Conservation (phyloP, 306 rosid species). For the Prunus dulcis region DNA sequence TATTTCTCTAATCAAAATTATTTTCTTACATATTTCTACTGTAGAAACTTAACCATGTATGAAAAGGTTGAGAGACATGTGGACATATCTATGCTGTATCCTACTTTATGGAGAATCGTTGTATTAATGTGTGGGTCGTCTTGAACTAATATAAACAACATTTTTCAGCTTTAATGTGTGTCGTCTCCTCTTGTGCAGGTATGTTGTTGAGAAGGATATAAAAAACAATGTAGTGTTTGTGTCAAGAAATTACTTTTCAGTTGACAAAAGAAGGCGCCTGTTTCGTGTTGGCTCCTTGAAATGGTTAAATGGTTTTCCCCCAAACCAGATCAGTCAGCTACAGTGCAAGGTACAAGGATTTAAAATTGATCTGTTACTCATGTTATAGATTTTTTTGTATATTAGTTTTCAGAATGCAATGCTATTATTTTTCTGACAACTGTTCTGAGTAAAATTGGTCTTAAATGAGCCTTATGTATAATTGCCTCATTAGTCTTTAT, state of each 20-base stretch:
- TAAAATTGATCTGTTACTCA: conserved; percentile 9
- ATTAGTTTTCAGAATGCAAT: conserved; percentile 2
- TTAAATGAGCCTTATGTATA: not conserved
- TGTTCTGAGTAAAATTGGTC: not conserved
- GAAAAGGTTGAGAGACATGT: not conserved
- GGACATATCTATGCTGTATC: not conserved
- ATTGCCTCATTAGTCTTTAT: not conserved
- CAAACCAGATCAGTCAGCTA: conserved; percentile 51
- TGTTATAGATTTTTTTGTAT: not conserved
- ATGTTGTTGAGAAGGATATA: conserved; percentile 87
- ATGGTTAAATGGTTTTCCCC: conserved; percentile 68
- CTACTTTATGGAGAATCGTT: not conserved
- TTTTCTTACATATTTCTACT: not conserved
- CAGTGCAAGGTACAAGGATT: conserved; percentile 67
- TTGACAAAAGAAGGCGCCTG: conserved; percentile 81
- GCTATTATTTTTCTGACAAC: not conserved
- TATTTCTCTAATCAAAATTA: not conserved
- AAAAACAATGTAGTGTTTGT: conserved; percentile 83
- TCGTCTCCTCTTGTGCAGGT: conserved; percentile 54
- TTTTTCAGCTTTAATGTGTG: not conserved
- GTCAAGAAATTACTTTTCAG: conserved; percentile 87
- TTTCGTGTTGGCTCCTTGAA: conserved; percentile 83
- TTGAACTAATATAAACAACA: not conserved
- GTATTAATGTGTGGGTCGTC: not conserved
- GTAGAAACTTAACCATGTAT: not conserved